A percentile compares a stretch with the other conserved stretches of the same genome.
These are phyloP conservation scores for Trichoderma sp. DNA, from an alignment of 2,329 filamentous ascomycete species.

Conservation along the genomic window DNA sequence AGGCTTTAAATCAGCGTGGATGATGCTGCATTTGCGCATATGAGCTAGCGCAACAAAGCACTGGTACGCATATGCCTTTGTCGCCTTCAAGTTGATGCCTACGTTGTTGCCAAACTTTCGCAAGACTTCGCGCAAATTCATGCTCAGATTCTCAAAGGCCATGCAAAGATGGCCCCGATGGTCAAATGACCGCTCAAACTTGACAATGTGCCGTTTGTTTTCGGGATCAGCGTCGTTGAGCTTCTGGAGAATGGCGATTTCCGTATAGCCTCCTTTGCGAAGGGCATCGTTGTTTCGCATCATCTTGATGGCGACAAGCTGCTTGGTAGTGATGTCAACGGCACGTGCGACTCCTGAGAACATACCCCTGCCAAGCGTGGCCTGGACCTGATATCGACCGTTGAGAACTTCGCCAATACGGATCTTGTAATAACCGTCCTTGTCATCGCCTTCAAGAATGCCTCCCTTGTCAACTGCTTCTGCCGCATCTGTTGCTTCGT, in stretches of 20 bases:
- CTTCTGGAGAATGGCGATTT: conserved; percentile 89
- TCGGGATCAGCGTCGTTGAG: conserved; percentile 82
- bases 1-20: conserved; percentile 95
- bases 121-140: conserved; percentile 89
- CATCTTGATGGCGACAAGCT: conserved; percentile 92
- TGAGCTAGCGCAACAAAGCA: conserved; percentile 88
- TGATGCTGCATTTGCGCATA: conserved; percentile 86
- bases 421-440: conserved; percentile 94
- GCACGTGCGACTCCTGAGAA: conserved; percentile 96
- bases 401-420: conserved; percentile 88
- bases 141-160: conserved; percentile 90
- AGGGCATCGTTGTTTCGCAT: conserved; percentile 95
- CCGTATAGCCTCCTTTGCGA: conserved; percentile 86
- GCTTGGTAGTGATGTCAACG: conserved; percentile 69
- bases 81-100: conserved; percentile 84
- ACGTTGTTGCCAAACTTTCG: conserved; percentile 95
- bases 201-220: conserved; percentile 87
- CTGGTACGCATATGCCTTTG: conserved; percentile 86
- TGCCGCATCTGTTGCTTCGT: conserved; percentile 47
- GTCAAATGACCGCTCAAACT: conserved; percentile 82
- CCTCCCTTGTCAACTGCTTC: conserved; percentile 65
- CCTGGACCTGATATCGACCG: conserved; percentile 83
- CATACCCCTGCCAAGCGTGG: conserved; percentile 87
- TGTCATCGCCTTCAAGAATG: conserved; percentile 89
- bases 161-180: conserved; percentile 95